Base-by-base conservation (phyloP, 257 asterid genomes). In the Nicotiana otophora region DNA sequence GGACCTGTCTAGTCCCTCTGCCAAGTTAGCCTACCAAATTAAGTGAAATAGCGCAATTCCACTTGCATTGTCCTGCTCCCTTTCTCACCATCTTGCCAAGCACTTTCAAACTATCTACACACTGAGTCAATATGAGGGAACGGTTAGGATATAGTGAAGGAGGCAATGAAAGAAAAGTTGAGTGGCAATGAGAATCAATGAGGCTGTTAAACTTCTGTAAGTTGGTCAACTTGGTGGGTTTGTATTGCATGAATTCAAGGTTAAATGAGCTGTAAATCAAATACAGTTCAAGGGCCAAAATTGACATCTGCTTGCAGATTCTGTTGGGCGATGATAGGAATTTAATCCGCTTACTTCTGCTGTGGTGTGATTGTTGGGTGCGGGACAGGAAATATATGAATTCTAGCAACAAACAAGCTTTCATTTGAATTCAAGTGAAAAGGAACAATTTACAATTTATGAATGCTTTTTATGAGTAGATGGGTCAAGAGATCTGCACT, bases 151-250 rank as follows among this genome's bases (percentile, higher is more conserved):
- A 20, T 39, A 36, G 77, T 51, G 5, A 54, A 39, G 77, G 77
- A 42, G 78, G 78, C 78, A 23, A 39, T 72, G 78, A 72, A 72
- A 72, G 60, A 72, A 69, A 46, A 46, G 12, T 10, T 23, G 68
- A 26, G 69, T 64, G 36, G 26, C 17, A 26, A 28, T 46, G 61
- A 72, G 48, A 46, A 46, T 7, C 61, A 46, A 46, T 20, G 60
- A 6, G 79, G 6, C 7, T 23, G 61, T 72, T 46, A 72, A 72
- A 72, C 36, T 72, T 46, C n/a, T 12, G 14, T 46, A 23, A 46
- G 14, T 72, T 20, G 58, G 58, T 70, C n/a, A n/a, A 70, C 58
- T 42, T 23, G 14, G 60, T 46, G 33, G 61, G 46, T 46, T 48
- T 14, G 80, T 74, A 46, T 74, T 74, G 62, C 80, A 48, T 48